Base-by-base conservation (phyloP, 805 yeast genomes). In the Spathaspora sp. region DNA sequence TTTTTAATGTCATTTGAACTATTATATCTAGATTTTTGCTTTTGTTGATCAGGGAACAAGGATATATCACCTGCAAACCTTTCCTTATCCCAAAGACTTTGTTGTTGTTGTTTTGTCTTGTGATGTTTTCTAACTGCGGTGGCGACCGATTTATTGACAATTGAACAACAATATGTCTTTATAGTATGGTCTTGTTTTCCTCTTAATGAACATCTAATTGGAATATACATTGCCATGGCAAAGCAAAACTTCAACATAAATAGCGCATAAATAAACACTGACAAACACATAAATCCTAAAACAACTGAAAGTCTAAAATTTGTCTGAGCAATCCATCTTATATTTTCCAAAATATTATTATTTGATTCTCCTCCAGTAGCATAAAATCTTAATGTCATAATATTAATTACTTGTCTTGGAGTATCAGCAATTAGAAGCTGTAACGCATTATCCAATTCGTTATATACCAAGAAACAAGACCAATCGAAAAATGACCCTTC, bases 361-460 rank as follows among this genome's bases (percentile, higher is more conserved):
- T 73, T 71, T 40, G 64, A 55, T 48, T 72, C 77, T 14, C 79
- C 79, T 32, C 75, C 70, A 0, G 82, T 71, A 39, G 79, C 82
- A 50, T 81, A 81, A 56, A 72, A 73, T 9, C 66, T 64, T 18
- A 86, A 68, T 0, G 97, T 89, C 57, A 87, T 71, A 26, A 91
- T 87, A 62, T 90, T 90, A 55, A 90, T 80, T 1, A 88, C 85
- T 67, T 90, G 97, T 67, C 97, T 81, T 20, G 97, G 97, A 16
- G 91, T 78, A 58, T 90, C 96, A 0, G 96, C 91, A 44, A 88
- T 70, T 9, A 89, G 59, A 57, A 89, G 77, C 45, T 73, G 75
- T 44, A 81, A 70, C 12, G 87, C 86, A 49, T 81, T 80, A 58
- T 86, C 85, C 49, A 86, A 70, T 47, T 87, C 83, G 55, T 80